Base-by-base conservation (phyloP, 352 stramenopile genomes). In the Peronospora belbahrii region DNA sequence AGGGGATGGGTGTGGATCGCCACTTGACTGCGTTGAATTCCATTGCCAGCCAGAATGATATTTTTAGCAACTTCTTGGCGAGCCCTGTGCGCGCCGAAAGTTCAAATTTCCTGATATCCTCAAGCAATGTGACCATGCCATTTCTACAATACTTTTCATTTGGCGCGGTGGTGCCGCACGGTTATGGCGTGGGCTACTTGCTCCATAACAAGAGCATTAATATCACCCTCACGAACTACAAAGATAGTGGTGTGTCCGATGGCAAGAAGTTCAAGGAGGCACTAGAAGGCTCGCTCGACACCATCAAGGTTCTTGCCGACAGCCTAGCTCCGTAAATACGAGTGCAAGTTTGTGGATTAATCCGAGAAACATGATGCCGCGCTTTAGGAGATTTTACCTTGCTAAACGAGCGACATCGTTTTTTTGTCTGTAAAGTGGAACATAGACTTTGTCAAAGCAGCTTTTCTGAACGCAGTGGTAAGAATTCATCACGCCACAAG, bases 121-220 rank as follows among this genome's bases (percentile, higher is more conserved):
- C 88, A 22, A 96, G 84, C 62, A 96, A 96, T 59, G 77, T 96
- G 19, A 95, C 85, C 24, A 77, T 55, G 48, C 88, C 85, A 6
- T 94, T 93, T 60, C 54, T 96, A 37, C 59, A 90, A 33, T 95
- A 90, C 56, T 96, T 96, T 25, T 80, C 69, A 39, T 97, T 96
- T 62, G 88, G 88, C 18, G 75, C 88, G 6, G 84, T 95, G 15
- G 77, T 89, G 28, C 74, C 77, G 1, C 65, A 93, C 18, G 88
- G 88, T 33, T 97, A 97, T 59, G 88, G 88, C 13, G 59, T 95
- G 25, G 88, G 86, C 45, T 97, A 97, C 60, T 54, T 95, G 52
- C 63, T 96, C 13, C 80, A 94, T 42, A 86, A 70, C 59, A 70
- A 92, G 59, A 62, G 32, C 22, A 85, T 94, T 49, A 85, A 90